Evolutionary conservation across 2,329 filamentous ascomycete genomes (phyloP), one percentile per base, ranked within the genome.

Genomic region (Aspergillus transmontanensis): DNA sequence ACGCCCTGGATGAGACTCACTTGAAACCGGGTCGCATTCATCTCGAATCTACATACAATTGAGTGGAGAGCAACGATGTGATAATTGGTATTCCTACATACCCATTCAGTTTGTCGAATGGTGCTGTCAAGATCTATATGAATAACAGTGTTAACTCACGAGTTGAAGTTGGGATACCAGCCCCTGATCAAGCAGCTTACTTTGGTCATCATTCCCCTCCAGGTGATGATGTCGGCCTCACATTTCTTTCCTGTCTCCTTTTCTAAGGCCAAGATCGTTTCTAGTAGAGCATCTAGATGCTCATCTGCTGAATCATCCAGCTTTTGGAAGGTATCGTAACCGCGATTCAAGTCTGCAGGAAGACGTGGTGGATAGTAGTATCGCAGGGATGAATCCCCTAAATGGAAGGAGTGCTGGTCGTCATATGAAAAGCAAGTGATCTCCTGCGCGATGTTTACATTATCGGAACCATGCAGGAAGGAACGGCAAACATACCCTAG

Each of bases 141-240:
- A 39, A 30, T 16, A 21, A 10, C 5, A n/a, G 10, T 39, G n/a
- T 57, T 26, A 57, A n/a, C 34, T 28, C 14, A 26, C 11, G 19
- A 23, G 14, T 26, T 11, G 34, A 39, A 48, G 10, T 9, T 46
- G 16, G 28, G 19, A 11, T 21, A 36, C 46, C 19, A 28, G 30
- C 34, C 19, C 11, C 9, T 50, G 21, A 14, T 30, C 53, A 12
- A n/a, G 34, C 16, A 26, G 58, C 78, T 59, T 75, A 94, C 93
- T 85, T 97, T 99, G 66, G 95, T 98, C 90, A 99, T 94, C 93
- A 98, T 97, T 43, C 95, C 95, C 72, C 95, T 85, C 94, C 94
- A 99, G 1, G 94, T 98, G 58, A 98, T 85, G 53, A 98, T 76
- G 70, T 96, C 88, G 2, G 90, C 90, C 65, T 93, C 89, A 36